These are phyloP conservation scores for Pythium brachiatum DNA, from an alignment of 352 stramenopile genomes.

Conservation along the genomic window DNA sequence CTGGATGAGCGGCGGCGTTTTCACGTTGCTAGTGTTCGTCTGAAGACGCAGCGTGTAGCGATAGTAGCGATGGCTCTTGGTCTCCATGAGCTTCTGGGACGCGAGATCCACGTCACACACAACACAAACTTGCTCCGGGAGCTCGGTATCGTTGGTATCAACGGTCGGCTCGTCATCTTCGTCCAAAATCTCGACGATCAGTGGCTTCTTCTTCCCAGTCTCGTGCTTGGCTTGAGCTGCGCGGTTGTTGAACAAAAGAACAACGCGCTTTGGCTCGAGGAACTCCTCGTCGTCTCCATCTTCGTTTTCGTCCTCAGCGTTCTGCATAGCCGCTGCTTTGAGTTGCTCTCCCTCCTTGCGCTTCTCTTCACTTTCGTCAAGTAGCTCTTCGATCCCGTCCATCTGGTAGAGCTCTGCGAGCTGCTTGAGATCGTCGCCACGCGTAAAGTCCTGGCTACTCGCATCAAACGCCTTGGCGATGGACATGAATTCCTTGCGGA, in stretches of 20 bases:
- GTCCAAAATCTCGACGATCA: conserved; percentile 64
- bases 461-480: conserved; percentile 54
- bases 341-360: conserved; percentile 11
- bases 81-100: conserved; percentile 53
- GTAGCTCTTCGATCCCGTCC: conserved; percentile 72
- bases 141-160: neutral
- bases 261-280: conserved; percentile 31
- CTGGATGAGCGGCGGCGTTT: conserved; percentile 21
- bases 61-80: conserved; percentile 50
- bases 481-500: conserved; percentile 30
- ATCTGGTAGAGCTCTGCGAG: conserved; percentile 79
- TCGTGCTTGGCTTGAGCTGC: neutral
- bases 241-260: conserved; percentile 45
- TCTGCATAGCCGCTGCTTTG: neutral
- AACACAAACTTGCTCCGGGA: conserved; percentile 29
- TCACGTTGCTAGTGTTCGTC: neutral
- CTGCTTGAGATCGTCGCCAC: conserved; percentile 58
- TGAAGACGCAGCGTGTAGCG: conserved; percentile 45
- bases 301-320: conserved; percentile 5
- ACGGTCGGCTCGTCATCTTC: conserved; percentile 25
- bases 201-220: conserved; percentile 28
- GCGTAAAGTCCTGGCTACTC: conserved; percentile 37
- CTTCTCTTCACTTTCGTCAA: conserved; percentile 38
- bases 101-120: conserved; percentile 43
- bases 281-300: conserved; percentile 19